These are phyloP conservation scores for Lasiodiplodia sp. DNA, from an alignment of 2,329 filamentous ascomycete species.

Conservation along the genomic window DNA sequence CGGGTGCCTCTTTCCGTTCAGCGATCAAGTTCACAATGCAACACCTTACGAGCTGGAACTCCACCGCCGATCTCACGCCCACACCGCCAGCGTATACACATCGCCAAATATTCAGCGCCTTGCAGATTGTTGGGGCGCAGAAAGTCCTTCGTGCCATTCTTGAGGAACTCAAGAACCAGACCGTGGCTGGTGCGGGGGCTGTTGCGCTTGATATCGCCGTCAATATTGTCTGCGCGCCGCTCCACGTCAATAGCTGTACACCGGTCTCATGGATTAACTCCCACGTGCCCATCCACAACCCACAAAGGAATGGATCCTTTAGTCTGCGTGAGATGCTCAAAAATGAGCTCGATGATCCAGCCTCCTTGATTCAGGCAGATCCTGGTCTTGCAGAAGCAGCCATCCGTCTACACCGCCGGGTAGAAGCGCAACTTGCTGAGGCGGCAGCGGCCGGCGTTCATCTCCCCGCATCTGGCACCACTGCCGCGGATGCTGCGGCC, in stretches of 20 bases:
- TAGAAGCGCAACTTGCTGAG: conserved; percentile 67
- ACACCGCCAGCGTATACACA: conserved; percentile 73
- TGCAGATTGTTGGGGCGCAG: conserved; percentile 68
- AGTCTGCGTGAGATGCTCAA: conserved; percentile 68
- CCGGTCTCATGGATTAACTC: conserved; percentile 44
- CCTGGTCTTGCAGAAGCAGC: conserved; percentile 65
- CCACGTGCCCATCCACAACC: conserved; percentile 37
- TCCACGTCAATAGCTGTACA: conserved; percentile 47
- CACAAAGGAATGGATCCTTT: conserved; percentile 46
- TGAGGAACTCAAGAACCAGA: conserved; percentile 71
- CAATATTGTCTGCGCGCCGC: conserved; percentile 73
- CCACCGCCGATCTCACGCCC: conserved; percentile 57
- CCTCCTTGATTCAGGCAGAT: conserved; percentile 64
- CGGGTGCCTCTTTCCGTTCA: conserved; percentile 63
- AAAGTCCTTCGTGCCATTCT: conserved; percentile 68
- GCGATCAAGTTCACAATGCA: conserved; percentile 69
- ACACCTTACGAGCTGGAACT: conserved; percentile 71
- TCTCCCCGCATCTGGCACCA: conserved; percentile 3
- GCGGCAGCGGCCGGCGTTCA: conserved; percentile 11
- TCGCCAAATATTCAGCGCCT: conserved; percentile 69
- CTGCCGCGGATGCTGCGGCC: conserved; percentile 18
- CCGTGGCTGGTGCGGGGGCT: conserved; percentile 65
- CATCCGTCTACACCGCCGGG: conserved; percentile 68
- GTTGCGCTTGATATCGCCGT: conserved; percentile 73
- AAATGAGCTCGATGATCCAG: conserved; percentile 65